A percentile compares a stretch with the other conserved stretches of the same genome.
Evolutionary conservation across 306 rosid species (phyloP).

Genomic region (Urtica urens): DNA sequence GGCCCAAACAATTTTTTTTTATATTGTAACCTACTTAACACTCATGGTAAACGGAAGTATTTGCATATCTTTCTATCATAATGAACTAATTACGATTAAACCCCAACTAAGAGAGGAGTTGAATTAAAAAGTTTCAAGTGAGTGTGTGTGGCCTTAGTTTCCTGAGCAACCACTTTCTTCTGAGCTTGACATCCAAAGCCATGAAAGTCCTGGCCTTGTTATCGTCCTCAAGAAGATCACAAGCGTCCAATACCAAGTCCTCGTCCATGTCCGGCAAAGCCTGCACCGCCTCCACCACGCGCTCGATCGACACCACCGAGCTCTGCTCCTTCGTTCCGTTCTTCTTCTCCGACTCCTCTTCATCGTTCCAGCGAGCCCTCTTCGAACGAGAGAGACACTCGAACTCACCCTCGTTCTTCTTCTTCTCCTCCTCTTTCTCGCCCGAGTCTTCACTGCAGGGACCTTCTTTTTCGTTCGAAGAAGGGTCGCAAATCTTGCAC

Average conservation of each 20-base stretch:
- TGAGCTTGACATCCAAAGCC: constrained; percentile 45
- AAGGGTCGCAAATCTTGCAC: constrained; percentile 51
- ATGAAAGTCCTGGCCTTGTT: constrained; percentile 64
- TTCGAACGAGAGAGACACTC: constrained; percentile 32
- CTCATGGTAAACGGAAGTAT: no score
- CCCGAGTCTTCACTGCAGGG: constrained; percentile 29
- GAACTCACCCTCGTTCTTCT: constrained; percentile 34
- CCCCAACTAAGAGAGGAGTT: no score
- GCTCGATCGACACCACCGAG: constrained; percentile 42
- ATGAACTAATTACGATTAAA: no score
- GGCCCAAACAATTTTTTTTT: no score
- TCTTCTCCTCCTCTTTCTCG: constrained; percentile 27
- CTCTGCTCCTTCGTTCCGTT: constrained; percentile 39
- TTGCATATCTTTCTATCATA: no score
- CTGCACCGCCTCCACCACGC: constrained; percentile 53
- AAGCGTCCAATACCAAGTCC: constrained; percentile 68
- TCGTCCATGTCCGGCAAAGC: constrained; percentile 77
- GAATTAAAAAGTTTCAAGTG: neutral
- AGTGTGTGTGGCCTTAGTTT: constrained; percentile 39
- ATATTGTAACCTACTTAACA: no score
- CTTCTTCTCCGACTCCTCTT: no score
- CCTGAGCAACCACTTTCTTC: constrained; percentile 64
- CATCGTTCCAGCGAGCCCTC: constrained; percentile 24
- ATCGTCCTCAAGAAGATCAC: constrained; percentile 68
- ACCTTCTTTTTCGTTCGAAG: constrained; percentile 30